Percentiles rank a stretch among this genome's conserved stretches.
phyloP scores from a whole-genome alignment of 305 asterid species.

The Fraxinus sp. region DNA sequence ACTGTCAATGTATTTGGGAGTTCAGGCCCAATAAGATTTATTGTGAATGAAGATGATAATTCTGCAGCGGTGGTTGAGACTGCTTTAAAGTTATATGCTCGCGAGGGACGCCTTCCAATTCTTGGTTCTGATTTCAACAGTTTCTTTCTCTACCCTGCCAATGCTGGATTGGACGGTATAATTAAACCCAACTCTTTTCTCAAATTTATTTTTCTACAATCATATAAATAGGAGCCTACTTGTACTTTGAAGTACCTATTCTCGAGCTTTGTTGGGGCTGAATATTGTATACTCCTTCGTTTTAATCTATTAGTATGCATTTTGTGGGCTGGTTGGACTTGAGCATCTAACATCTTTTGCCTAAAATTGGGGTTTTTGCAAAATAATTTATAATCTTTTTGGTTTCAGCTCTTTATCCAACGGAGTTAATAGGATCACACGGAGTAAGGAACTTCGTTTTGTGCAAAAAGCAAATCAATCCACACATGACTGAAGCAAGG shows the following conservation, averaged over 20 bases:
- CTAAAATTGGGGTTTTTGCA: neutral
- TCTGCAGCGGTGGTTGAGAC: constrained; percentile 38
- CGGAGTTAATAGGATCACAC: constrained; percentile 33
- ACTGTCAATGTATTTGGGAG: constrained; percentile 45
- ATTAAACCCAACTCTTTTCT: neutral
- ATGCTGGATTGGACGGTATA: constrained; percentile 40
- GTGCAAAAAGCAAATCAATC: constrained; percentile 33
- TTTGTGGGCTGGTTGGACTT: neutral
- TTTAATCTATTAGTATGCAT: neutral
- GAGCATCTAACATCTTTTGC: neutral
- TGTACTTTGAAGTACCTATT: neutral
- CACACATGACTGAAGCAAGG: constrained; percentile 26
- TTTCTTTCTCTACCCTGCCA: constrained; percentile 41
- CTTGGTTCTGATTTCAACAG: constrained; percentile 32
- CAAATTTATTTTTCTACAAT: neutral
- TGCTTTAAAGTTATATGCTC: constrained; percentile 37
- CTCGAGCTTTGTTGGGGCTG: neutral
- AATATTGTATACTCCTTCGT: neutral
- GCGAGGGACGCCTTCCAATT: constrained; percentile 46
- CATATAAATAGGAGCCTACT: neutral
- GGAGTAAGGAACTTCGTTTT: constrained; percentile 46
- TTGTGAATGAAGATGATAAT: constrained; percentile 35
- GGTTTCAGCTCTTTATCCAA: constrained; percentile 34
- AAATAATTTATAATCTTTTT: neutral
- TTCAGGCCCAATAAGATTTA: constrained; percentile 48